Evolutionary conservation across 352 stramenopile genomes (phyloP).

Genomic region (Globisporangium abappressorium): DNA sequence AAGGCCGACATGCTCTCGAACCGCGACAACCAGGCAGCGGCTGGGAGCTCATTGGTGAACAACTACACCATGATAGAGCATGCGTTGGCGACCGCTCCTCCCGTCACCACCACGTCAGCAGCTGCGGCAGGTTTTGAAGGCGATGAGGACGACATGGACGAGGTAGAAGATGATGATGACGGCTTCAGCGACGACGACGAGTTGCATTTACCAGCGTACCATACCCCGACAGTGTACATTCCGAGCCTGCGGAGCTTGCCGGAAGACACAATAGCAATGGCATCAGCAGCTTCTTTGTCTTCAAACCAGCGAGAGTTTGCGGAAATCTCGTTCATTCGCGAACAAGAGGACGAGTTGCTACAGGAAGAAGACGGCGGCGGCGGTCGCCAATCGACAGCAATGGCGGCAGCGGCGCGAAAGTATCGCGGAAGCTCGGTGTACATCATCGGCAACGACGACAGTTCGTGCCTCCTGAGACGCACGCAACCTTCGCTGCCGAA

Average conservation of each 20-base stretch:
- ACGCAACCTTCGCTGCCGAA: slow-evolving; percentile 32
- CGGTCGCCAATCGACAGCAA: slow-evolving; percentile 4
- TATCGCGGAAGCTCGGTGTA: slow-evolving; percentile 16
- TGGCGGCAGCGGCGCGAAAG: slow-evolving; percentile 6
- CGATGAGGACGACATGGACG: background rate
- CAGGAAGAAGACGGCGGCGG: slow-evolving; percentile 14
- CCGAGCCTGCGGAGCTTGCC: slow-evolving; percentile 3
- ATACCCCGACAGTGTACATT: slow-evolving; percentile 14
- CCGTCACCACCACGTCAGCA: background rate
- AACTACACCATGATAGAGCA: slow-evolving; percentile 4
- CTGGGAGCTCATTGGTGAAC: slow-evolving; percentile 1
- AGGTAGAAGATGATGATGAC: slow-evolving; percentile 9
- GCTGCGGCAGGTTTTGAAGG: background rate
- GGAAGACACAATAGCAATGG: background rate
- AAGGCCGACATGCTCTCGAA: slow-evolving; percentile 17
- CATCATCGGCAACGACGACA: slow-evolving; percentile 5
- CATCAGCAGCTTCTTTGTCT: background rate
- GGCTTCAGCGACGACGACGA: slow-evolving; percentile 13
- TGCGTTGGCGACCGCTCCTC: background rate
- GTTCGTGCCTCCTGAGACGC: slow-evolving; percentile 1
- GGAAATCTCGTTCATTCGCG: background rate
- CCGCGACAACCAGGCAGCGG: background rate
- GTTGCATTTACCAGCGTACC: slow-evolving; percentile 1
- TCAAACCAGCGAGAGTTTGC: background rate
- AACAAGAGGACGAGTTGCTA: background rate